These are phyloP conservation scores for Pseudognaphalium luteoalbum DNA, from an alignment of 129 eudicot species.

Conservation along the genomic window DNA sequence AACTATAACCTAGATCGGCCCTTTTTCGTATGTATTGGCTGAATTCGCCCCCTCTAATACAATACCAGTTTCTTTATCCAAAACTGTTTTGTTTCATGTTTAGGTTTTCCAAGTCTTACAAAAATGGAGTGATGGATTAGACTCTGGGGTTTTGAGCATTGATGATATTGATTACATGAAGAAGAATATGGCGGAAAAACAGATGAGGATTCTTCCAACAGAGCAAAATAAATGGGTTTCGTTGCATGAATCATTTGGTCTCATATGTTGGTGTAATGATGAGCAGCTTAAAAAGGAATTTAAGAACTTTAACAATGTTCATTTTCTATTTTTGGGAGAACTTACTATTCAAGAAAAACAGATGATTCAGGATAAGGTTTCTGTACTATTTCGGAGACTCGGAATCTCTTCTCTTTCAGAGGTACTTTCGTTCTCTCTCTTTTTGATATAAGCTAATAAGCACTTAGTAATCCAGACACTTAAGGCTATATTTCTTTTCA, in stretches of 20 bases:
- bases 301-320: constrained; percentile 48
- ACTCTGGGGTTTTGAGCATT: constrained; percentile 47
- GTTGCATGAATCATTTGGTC: constrained; percentile 59
- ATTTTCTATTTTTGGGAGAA: constrained; percentile 58
- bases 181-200: constrained; percentile 48
- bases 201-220: constrained; percentile 60
- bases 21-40: too few species aligned
- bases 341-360: constrained; percentile 49
- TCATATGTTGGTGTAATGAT: constrained; percentile 77
- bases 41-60: not conserved
- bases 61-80: too few species aligned
- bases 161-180: constrained; percentile 59
- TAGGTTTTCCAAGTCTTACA: constrained; percentile 73
- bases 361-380: constrained; percentile 43
- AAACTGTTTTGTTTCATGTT: constrained; percentile 18
- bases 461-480: too few species aligned
- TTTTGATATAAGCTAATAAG: too few species aligned
- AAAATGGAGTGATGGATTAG: constrained; percentile 56
- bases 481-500: too few species aligned
- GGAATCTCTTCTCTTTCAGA: constrained; percentile 63
- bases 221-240: constrained; percentile 81
- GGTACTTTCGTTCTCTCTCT: constrained; percentile 41
- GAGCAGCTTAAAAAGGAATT: constrained; percentile 59
- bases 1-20: too few species aligned
- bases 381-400: constrained; percentile 44